Evolutionary conservation across 2,329 filamentous ascomycete genomes (phyloP), one percentile per base, ranked within the genome.

Genomic region (Stylonectria norvegica): DNA sequence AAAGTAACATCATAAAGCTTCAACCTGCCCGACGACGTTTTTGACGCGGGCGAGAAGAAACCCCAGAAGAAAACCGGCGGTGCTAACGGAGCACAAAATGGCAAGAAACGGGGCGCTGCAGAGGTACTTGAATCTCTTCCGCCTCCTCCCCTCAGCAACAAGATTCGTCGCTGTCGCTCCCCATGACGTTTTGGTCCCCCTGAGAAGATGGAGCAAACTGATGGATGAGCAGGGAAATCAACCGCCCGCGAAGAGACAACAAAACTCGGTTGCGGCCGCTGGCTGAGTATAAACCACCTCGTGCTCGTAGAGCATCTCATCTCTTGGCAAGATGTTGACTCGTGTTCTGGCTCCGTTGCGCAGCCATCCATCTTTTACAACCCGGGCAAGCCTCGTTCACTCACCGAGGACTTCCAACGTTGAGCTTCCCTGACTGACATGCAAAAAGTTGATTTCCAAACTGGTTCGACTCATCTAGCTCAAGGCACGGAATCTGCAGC

Each of bases 11-110:
- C 15, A 34, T n/a, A 29, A 40, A 96, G 90, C 66, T 86, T 87
- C 61, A 83, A 89, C 59, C 76, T 98, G 18, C 93, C 93, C 19
- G 83, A 88, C 44, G 91, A 98, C 63, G 82, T 97, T 3, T 98
- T 98, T 61, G 76, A 83, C 34, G 70, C 82, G 17, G 87, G 87
- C 56, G 93, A 98, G 65, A 70, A 71, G 35, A 85, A 80, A 56
- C 86, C 86, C 5, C 78, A 75, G 58, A 80, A 69, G 65, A 83
- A 78, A 63, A 72, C 59, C 36, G 42, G 34, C 28, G 43, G 45
- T 22, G 56, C 63, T 30, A 71, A 71, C 48, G 63, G 63, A 47
- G 57, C 62, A 37, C 53, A 59, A 9, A 61, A 61, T 41, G 59
- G 60, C 34, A 76, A 71, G 60, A 77, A 76, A 59, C 72, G 75